Percentiles rank a stretch among this genome's conserved stretches.
Evolutionary conservation across 2,329 filamentous ascomycete genomes (phyloP).

Genomic region (Trichoderma cornu-damae): DNA sequence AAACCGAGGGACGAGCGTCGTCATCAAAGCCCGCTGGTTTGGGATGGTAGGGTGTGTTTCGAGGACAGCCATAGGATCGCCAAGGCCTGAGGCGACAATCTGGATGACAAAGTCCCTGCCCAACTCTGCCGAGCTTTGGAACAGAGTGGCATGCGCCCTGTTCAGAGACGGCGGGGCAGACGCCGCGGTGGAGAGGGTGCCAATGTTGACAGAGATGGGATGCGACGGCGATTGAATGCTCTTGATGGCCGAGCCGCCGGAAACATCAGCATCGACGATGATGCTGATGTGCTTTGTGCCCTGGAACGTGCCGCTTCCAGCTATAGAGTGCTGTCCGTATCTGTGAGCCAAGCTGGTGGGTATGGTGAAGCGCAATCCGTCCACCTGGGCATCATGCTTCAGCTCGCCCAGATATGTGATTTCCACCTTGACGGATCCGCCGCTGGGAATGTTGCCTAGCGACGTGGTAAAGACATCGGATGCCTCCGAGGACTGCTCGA

Average conservation of each 20-base stretch:
- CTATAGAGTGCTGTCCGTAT: constrained; percentile 45
- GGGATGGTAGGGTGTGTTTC: constrained; percentile 59
- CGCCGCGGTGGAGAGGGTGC: constrained; percentile 42
- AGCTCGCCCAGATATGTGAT: constrained; percentile 65
- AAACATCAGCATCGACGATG: constrained; percentile 41
- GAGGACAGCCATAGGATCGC: constrained; percentile 58
- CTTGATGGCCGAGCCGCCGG: constrained; percentile 51
- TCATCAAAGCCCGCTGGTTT: constrained; percentile 62
- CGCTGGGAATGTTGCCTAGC: constrained; percentile 61
- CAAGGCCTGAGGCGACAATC: constrained; percentile 55
- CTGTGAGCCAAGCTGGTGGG: constrained; percentile 63
- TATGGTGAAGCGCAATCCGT: constrained; percentile 64
- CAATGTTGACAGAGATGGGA: constrained; percentile 60
- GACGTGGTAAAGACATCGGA: constrained; percentile 64
- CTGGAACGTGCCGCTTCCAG: background rate
- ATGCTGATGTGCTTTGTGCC: constrained; percentile 24
- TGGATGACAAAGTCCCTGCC: constrained; percentile 64
- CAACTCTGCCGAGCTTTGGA: constrained; percentile 48
- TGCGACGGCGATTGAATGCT: constrained; percentile 63
- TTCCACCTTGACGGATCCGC: constrained; percentile 52
- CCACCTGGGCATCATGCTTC: constrained; percentile 63
- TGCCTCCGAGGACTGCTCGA: constrained; percentile 56
- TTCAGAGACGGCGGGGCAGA: constrained; percentile 47
- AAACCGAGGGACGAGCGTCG: constrained; percentile 66
- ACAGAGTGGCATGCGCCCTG: constrained; percentile 58